Percentiles rank a stretch among this genome's conserved stretches.
phyloP scores from a whole-genome alignment of 345 rosid species.

The Brassica nigra region DNA sequence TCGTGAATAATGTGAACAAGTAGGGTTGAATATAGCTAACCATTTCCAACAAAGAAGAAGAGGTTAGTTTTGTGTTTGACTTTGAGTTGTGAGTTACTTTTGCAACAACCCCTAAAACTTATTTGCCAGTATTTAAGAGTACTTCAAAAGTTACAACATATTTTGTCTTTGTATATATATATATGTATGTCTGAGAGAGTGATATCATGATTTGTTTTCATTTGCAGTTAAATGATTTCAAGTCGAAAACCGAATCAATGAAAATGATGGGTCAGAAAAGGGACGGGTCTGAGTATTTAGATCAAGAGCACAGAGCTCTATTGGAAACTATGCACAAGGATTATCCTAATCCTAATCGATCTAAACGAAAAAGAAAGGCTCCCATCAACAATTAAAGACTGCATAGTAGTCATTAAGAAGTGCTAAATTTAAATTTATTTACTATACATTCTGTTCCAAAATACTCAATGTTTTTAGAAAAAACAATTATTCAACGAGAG shows the following conservation, averaged over 20 bases:
- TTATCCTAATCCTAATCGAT: neutral
- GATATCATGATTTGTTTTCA: neutral
- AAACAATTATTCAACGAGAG: too few species aligned
- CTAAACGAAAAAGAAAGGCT: neutral
- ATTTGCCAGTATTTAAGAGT: too few species aligned
- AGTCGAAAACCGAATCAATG: neutral
- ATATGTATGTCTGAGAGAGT: neutral
- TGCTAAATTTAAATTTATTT: neutral
- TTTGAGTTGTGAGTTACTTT: too few species aligned
- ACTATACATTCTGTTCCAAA: neutral
- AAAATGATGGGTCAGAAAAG: neutral
- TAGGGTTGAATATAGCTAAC: too few species aligned
- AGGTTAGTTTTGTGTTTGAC: too few species aligned
- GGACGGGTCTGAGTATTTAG: neutral
- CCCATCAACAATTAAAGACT: neutral
- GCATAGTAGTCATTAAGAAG: neutral
- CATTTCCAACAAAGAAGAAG: too few species aligned
- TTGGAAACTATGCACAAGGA: neutral
- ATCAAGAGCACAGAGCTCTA: neutral
- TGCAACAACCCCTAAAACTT: too few species aligned
- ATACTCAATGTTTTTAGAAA: too few species aligned
- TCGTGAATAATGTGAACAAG: too few species aligned
- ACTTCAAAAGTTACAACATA: too few species aligned
- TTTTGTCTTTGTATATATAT: neutral
- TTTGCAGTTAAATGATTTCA: conserved; percentile 1